Evolutionary conservation across 1,139 yeast species (phyloP), one percentile per base, ranked within the genome.

Genomic region (Meyerozyma carpophila): DNA sequence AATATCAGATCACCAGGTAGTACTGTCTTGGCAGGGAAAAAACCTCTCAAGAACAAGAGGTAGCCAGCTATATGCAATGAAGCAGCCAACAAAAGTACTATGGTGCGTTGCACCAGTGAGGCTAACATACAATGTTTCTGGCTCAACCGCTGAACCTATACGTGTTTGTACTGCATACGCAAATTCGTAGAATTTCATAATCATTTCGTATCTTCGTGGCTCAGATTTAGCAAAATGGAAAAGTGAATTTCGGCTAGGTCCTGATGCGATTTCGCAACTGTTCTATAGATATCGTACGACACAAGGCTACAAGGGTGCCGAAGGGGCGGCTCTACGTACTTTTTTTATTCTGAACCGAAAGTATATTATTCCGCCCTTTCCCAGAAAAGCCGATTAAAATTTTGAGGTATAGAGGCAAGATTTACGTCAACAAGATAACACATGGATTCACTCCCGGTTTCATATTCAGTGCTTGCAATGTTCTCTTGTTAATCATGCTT

Each of bases 21-120:
- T 0, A 82, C 82, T 1, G 80, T 81, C 56, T 93, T 90, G 29
- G 90, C 82, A 1, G 98, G 98, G 59, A 93, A 90, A 57, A 91
- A 93, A 0, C 98, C 98, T 20, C 7, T 34, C 14, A 34, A 34
- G 37, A 34, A 34, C 27, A 24, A 34, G 4, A 34, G 11, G n/a
- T 20, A 34, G 11, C 37, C 37, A 20, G 21, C 8, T 10, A 34
- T 18, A 21, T 34, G 37, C 26, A 34, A 18, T 34, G 14, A 9
- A 13, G 11, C 10, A 10, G 37, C 37, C 11, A 34, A 11, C 10
- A 31, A 9, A 14, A 31, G 34, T 13, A 13, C 34, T 8, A 11
- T n/a, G 16, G 5, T 8, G 9, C 16, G 34, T 31, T 8, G 16
- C 14, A 8, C 16, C 14, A 16, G 16, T 13, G 10, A 8, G 34